phyloP scores from a whole-genome alignment of 768 basidiomycete genomes.

The Pseudohyphozyma bogoriensis region DNA sequence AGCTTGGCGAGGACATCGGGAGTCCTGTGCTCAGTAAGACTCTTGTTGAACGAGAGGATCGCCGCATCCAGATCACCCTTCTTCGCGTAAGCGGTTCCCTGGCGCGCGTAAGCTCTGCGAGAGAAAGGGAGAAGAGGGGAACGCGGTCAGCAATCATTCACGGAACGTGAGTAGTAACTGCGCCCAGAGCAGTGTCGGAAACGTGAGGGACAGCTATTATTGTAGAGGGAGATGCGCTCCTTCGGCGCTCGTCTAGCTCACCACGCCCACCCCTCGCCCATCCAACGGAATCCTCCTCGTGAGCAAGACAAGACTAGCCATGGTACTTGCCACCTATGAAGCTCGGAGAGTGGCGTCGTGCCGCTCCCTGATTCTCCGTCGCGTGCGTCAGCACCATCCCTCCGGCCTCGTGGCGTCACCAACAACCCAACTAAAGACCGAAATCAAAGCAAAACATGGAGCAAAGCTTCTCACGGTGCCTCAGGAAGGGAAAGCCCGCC shows the following conservation, averaged over 20 bases:
- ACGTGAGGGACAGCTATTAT: neutral
- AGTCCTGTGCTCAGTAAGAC: constrained; percentile 90
- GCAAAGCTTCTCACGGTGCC: neutral
- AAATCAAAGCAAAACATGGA: neutral
- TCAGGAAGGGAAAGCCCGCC: neutral
- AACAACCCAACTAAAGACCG: no score
- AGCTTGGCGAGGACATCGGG: constrained; percentile 85
- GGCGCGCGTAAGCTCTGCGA: constrained; percentile 64
- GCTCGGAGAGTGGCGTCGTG: no score
- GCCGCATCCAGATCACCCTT: constrained; percentile 65
- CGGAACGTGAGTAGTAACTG: neutral
- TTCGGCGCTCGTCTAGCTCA: neutral
- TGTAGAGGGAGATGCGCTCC: neutral
- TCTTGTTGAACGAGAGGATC: constrained; percentile 86
- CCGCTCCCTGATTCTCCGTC: no score
- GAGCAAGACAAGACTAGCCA: no score
- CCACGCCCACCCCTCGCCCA: neutral
- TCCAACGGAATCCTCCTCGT: no score
- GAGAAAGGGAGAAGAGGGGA: neutral
- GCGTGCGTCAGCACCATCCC: no score
- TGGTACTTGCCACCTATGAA: no score
- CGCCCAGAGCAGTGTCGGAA: neutral
- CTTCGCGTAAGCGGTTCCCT: constrained; percentile 72
- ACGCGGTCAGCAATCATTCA: neutral
- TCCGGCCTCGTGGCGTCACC: no score